Percentiles rank a stretch among this genome's conserved stretches.
Conservation (phyloP, 768 basidiomycete species). For the Termitomyces sp. region DNA sequence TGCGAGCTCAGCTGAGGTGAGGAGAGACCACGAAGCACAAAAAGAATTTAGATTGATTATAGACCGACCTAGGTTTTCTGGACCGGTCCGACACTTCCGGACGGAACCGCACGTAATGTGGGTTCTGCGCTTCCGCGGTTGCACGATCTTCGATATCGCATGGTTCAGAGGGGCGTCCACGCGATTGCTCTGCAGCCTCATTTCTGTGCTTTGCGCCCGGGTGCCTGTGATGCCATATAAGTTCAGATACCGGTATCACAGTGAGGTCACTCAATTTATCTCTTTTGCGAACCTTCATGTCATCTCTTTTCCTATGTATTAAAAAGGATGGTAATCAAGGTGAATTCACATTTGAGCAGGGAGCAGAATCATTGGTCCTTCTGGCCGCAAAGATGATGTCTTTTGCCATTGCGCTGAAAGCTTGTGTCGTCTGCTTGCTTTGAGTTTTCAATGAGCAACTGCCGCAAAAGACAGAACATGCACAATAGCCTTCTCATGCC, state of each 20-base stretch:
- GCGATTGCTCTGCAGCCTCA: constrained; percentile 47
- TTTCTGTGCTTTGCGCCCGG: constrained; percentile 49
- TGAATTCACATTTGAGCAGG: not conserved
- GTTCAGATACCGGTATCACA: not conserved
- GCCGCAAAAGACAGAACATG: not conserved
- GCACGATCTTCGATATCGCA: constrained; percentile 44
- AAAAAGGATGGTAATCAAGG: no score
- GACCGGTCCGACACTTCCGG: constrained; percentile 46
- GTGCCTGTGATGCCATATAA: constrained; percentile 29
- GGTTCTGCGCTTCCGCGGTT: constrained; percentile 30
- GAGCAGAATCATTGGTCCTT: not conserved
- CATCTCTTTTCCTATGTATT: no score
- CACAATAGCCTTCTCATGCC: not conserved
- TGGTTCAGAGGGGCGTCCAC: constrained; percentile 41
- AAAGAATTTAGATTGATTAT: not conserved
- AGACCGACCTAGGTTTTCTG: constrained; percentile 49
- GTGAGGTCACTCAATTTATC: not conserved
- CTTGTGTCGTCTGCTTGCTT: no score
- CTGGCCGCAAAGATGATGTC: no score
- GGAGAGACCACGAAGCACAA: not conserved
- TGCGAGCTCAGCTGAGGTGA: constrained; percentile 61
- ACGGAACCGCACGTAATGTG: constrained; percentile 33
- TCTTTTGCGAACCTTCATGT: no score
- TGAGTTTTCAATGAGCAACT: not conserved
- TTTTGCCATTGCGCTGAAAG: no score